phyloP scores from a whole-genome alignment of 208 protist genomes.

The Phytomonas serpens region DNA sequence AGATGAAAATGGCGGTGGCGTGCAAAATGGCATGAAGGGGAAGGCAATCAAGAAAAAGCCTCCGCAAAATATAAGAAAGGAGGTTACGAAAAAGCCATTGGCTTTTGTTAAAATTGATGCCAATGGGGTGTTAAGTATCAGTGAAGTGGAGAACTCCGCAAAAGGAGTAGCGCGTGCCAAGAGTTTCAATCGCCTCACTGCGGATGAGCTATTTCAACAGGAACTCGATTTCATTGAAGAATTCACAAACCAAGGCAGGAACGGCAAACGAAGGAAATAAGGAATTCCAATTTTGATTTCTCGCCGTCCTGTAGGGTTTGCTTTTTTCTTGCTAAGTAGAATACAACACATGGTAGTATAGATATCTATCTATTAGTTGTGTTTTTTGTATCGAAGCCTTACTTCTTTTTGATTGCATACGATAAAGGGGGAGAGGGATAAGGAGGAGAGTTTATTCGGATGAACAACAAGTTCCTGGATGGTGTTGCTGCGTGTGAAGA shows the following conservation, averaged over 20 bases:
- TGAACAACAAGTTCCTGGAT: neutral
- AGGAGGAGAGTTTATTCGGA: neutral
- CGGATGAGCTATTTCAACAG: slow-evolving; percentile 36
- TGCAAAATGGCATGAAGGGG: neutral
- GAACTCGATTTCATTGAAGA: slow-evolving; percentile 39
- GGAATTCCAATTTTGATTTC: neutral
- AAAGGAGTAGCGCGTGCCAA: neutral
- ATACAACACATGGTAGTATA: neutral
- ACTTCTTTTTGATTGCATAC: neutral
- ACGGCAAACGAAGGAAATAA: neutral
- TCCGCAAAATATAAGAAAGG: neutral
- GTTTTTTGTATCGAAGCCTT: neutral
- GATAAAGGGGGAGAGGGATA: neutral
- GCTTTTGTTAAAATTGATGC: neutral
- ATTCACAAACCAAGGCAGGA: slow-evolving; percentile 12
- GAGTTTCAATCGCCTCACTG: slow-evolving; percentile 12
- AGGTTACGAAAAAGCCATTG: neutral
- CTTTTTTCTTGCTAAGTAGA: neutral
- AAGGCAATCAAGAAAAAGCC: neutral
- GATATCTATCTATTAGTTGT: neutral
- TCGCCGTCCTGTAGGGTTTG: neutral
- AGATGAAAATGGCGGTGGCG: neutral
- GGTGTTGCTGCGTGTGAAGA: neutral
- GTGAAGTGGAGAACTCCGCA: neutral
- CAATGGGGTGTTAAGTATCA: neutral